Base-by-base conservation (phyloP, 495 filamentous ascomycete genomes). In the Penicillium cataractarum region DNA sequence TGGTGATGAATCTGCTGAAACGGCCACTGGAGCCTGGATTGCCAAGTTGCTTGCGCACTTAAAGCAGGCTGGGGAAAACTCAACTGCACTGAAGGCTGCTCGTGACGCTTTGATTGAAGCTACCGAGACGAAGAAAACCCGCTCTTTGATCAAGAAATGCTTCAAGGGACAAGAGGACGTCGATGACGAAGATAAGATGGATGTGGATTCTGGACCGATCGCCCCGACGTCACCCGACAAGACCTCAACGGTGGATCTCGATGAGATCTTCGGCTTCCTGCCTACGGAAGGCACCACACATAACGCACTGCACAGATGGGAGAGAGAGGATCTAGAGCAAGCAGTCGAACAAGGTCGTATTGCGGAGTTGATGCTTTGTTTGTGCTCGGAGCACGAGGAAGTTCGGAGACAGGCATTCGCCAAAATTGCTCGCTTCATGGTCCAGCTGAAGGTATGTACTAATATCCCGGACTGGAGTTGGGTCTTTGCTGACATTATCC, bases 331-430 rank as follows among this genome's bases (percentile, higher is more conserved):
- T 5, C 75, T 91, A 0, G 88, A 89, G 32, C 85, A 89, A 64
- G 85, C 90, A 0, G 76, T 95, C 21, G 89, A 92, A 59, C 88
- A 93, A 61, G 90, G 89, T 6, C 80, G 86, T 62, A 77, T 89
- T 32, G 78, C 80, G 22, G 84, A 87, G 13, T 71, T 97, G 40
- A 81, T 94, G 39, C 77, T 90, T 29, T 89, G 93, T 66, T 78
- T 97, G 44, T 90, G 85, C 57, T 94, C 91, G 1, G 78, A 88
- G 61, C 82, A 92, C 60, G 78, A 83, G 40, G 88, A 89, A 66
- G 88, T 95, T 54, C 83, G 92, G 27, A 83, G 84, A 59, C 90
- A 96, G 74, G 91, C 92, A n/a, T 80, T 91, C 24, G 78, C 79
- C 31, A 88, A 84, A 55, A 76, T 92, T 32, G 74, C 83, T 21